A percentile compares a stretch with the other conserved stretches of the same genome.
These are phyloP conservation scores for Stenocarpella maydis DNA, from an alignment of 2,329 filamentous ascomycete species.

Conservation along the genomic window DNA sequence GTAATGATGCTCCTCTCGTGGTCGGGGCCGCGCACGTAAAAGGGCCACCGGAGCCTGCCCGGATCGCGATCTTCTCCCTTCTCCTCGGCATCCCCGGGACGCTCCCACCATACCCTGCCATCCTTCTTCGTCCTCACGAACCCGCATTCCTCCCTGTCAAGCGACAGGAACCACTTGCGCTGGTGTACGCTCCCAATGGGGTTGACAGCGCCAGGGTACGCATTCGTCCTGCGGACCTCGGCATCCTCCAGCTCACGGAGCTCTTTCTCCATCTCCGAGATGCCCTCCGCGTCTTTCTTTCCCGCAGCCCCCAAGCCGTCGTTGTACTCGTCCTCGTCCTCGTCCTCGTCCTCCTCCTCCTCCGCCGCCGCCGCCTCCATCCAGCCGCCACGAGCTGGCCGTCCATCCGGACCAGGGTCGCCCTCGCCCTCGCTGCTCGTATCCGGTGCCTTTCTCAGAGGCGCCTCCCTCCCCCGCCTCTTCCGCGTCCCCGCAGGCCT, in stretches of 20 bases:
- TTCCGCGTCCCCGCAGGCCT: conserved; percentile 6
- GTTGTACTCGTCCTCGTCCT: too few species aligned
- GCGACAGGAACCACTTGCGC: conserved; percentile 70
- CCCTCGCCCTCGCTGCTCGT: conserved; percentile 40
- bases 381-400: background rate
- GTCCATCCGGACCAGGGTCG: background rate
- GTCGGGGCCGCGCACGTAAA: conserved; percentile 68
- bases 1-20: conserved; percentile 73
- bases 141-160: conserved; percentile 67
- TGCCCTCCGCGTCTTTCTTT: conserved; percentile 28
- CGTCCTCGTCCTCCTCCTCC: too few species aligned
- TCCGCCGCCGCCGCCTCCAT: background rate
- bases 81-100: conserved; percentile 31
- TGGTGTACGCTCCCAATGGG: conserved; percentile 73
- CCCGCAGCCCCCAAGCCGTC: conserved; percentile 38
- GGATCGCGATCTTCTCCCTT: conserved; percentile 21
- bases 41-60: conserved; percentile 58
- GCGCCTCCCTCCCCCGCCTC: background rate
- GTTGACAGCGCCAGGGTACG: conserved; percentile 72
- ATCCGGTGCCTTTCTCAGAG: conserved; percentile 35
- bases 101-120: conserved; percentile 40
- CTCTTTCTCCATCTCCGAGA: conserved; percentile 51
- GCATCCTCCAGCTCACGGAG: conserved; percentile 58
- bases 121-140: conserved; percentile 53
- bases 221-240: conserved; percentile 66